Evolutionary conservation across 2,329 filamentous ascomycete genomes (phyloP), one percentile per base, ranked within the genome.

Genomic region (Gnomoniopsis sp.): DNA sequence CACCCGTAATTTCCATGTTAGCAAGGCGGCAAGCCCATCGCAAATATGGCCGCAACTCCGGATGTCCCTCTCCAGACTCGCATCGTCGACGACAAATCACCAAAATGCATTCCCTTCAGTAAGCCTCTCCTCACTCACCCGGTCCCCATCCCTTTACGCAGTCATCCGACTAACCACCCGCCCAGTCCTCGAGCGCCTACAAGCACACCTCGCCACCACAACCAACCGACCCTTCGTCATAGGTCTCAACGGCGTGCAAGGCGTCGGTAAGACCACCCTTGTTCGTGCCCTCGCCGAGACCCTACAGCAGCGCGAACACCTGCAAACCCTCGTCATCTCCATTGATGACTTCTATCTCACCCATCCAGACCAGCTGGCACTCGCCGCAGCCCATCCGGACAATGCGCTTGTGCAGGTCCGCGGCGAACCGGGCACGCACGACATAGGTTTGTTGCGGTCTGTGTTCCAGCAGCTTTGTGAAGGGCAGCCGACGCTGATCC

Each of bases 341-440:
- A 88, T 96, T 64, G 93, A 97, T 72, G 92, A 96, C 75, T 87
- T 97, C 66, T 96, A 97, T 75, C 85, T 96, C 55, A 81, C 85
- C 15, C 90, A 90, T 70, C 75, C 78, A 22, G 81, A 88, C 63
- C 90, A 95, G 71, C 71, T 81, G 30, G 77, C 79, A 2, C 83
- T 96, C 22, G 86, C 89, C 26, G 72, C 79, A 48, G 73, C 81
- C 7, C 79, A 95, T 68, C 83, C 88, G 0, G 73, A 81, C 41
- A 96, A 96, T 68, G 83, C 84, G 21, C 81, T 97, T 3, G 79
- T 96, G 49, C 89, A 91, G 67, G 88, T 91, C 66, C 85, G 92
- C 49, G 93, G 92, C 19, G 88, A 96, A 69, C 92, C 92, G 6
- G 89, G 88, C 47, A 86, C 92, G 0, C 93, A 96, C 71, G 92